Evolutionary conservation across 768 basidiomycete species (phyloP).

Genomic region (Candolleomyces aberdarensis): DNA sequence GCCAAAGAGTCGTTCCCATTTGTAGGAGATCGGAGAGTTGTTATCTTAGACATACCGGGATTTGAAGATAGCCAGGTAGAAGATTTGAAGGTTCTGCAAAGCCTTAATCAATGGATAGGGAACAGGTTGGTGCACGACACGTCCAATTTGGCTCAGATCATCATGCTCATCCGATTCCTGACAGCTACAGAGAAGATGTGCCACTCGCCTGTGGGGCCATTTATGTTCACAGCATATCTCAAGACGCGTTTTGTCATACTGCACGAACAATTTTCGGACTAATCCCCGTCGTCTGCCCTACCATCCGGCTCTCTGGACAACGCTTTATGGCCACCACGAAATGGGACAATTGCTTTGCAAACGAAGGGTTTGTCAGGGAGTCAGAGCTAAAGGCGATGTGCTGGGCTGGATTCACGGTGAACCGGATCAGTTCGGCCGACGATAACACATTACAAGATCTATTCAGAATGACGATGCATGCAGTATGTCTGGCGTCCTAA

Average conservation of each 20-base stretch:
- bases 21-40: background rate
- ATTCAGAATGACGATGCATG: background rate
- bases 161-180: background rate
- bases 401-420: background rate
- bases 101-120: background rate
- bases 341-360: background rate
- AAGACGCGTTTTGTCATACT: background rate
- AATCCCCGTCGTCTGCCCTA: background rate
- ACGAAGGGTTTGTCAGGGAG: background rate
- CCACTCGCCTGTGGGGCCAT: background rate
- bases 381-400: background rate
- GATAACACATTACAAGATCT: background rate
- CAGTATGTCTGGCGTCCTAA: background rate
- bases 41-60: background rate
- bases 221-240: background rate
- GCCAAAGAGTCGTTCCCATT: background rate
- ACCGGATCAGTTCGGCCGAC: too few relatives aligned
- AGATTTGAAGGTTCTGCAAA: background rate
- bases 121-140: background rate
- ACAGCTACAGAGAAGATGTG: background rate
- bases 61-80: background rate
- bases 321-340: background rate
- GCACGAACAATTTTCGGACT: background rate
- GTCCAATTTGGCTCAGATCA: background rate
- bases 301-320: background rate